Base-by-base conservation (phyloP, 352 stramenopile genomes). In the Thalassiosira oceanica region DNA sequence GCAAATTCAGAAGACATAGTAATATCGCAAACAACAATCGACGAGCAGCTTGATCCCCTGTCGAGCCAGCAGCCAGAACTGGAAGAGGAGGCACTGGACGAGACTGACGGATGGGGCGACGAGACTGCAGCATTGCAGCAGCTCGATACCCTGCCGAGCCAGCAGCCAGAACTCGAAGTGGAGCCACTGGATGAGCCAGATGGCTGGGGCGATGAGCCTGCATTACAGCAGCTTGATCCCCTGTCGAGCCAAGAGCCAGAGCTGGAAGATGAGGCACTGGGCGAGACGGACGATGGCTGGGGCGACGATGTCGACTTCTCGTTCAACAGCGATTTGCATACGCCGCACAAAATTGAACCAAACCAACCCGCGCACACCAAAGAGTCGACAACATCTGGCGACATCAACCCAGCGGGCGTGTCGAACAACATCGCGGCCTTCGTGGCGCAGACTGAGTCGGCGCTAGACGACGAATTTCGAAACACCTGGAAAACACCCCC, bases 81-180 rank as follows among this genome's bases (percentile, higher is more conserved):
- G 33, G 33, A n/a, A n/a, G 33, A 39, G 10, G 33, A 10, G 10
- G 33, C 33, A n/a, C 10, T 39, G 33, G 33, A 39, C n/a, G n/a
- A n/a, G n/a, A 39, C 33, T n/a, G 33, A 39, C 10, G 33, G 33
- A 39, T 39, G 33, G 33, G 33, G n/a, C 33, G 33, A 39, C 33
- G 33, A 39, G 10, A 11, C n/a, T 39, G n/a, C n/a, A n/a, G n/a
- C n/a, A n/a, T n/a, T n/a, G n/a, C n/a, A 39, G 33, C 10, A 39
- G 33, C 10, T 11, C 10, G 33, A 39, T 39, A 11, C 33, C 33
- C n/a, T n/a, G 10, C n/a, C n/a, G 10, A n/a, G n/a, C 33, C 10
- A 39, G n/a, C 10, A n/a, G n/a, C 10, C 33, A 39, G n/a, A 39
- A 10, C 10, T 39, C 10, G 33, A n/a, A n/a, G 33, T 11, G 10